A percentile compares a stretch with the other conserved stretches of the same genome.
Conservation (phyloP, 495 filamentous ascomycete species). For the Talaromyces ruber region DNA sequence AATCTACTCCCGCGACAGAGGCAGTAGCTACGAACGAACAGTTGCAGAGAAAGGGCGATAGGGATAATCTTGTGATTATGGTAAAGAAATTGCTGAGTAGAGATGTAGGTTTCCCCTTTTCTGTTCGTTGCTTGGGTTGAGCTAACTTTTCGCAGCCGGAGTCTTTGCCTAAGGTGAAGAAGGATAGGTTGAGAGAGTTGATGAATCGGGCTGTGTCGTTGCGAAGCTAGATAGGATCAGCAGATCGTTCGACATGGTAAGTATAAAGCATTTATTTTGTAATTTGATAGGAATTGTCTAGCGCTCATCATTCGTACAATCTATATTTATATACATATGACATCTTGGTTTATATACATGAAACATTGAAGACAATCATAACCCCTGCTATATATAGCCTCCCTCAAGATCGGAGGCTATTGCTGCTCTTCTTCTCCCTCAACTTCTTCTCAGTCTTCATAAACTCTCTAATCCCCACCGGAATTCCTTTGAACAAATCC, state of each 20-base stretch:
- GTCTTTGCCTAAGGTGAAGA: slow-evolving; percentile 18
- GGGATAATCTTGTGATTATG: slow-evolving; percentile 57
- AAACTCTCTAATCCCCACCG: slow-evolving; percentile 91
- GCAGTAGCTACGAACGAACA: slow-evolving; percentile 13
- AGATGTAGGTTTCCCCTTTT: slow-evolving; percentile 26
- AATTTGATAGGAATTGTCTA: neutral
- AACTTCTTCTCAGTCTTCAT: slow-evolving; percentile 95
- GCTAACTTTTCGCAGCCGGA: slow-evolving; percentile 19
- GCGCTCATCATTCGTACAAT: neutral
- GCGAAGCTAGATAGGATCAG: neutral
- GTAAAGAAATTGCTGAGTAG: slow-evolving; percentile 48
- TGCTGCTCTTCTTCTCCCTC: slow-evolving; percentile 57
- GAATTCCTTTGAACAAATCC: slow-evolving; percentile 71
- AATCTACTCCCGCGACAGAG: slow-evolving; percentile 1
- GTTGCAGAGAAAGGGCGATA: slow-evolving; percentile 36
- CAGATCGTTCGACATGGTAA: neutral
- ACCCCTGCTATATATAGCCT: neutral
- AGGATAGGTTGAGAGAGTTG: slow-evolving; percentile 18
- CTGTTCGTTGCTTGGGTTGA: neutral
- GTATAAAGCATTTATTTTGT: neutral
- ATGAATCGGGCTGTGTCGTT: slow-evolving; percentile 11
- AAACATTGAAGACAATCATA: neutral
- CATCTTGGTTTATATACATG: neutral
- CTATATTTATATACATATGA: neutral
- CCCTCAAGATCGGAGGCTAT: neutral